These are phyloP conservation scores for Albugo candida DNA, from an alignment of 352 stramenopile genomes.

Conservation along the genomic window DNA sequence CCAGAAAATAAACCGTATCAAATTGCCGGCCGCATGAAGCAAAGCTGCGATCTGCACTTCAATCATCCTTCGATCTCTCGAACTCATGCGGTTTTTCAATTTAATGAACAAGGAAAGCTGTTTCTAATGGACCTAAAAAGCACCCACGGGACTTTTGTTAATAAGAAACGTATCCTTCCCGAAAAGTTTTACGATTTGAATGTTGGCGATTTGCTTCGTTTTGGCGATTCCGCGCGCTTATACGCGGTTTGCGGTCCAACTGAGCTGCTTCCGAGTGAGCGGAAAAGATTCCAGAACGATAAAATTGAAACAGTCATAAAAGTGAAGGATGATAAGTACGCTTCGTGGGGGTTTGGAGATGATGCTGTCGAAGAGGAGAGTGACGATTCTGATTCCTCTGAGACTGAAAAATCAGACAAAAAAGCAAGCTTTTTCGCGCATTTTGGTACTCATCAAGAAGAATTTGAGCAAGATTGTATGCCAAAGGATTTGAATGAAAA, in stretches of 20 bases:
- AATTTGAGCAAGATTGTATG: conserved; percentile 18
- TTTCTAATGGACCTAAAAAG: conserved; percentile 57
- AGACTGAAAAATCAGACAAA: conserved; percentile 1
- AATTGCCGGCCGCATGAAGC: conserved; percentile 22
- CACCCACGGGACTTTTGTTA: conserved; percentile 73
- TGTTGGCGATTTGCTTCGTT: conserved; percentile 70
- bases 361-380: conserved; percentile 49
- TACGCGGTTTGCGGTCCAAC: conserved; percentile 54
- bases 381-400: conserved; percentile 14
- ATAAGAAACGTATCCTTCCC: conserved; percentile 37
- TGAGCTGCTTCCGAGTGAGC: conserved; percentile 49
- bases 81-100: conserved; percentile 50
- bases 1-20: conserved; percentile 6
- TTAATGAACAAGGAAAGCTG: conserved; percentile 35
- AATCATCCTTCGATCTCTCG: conserved; percentile 61
- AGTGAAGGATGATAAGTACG: conserved; percentile 12
- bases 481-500: conserved; percentile 34
- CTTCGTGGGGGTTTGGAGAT: conserved; percentile 71
- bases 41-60: conserved; percentile 43
- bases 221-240: conserved; percentile 73
- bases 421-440: conserved; percentile 2
- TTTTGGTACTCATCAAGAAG: conserved; percentile 16
- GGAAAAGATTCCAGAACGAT: conserved; percentile 13
- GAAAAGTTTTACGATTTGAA: conserved; percentile 37
- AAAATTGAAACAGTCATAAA: conserved; percentile 9